Percentiles rank a stretch among this genome's conserved stretches.
Conservation (phyloP, 805 yeast species). For the Candida loeiensis region DNA sequence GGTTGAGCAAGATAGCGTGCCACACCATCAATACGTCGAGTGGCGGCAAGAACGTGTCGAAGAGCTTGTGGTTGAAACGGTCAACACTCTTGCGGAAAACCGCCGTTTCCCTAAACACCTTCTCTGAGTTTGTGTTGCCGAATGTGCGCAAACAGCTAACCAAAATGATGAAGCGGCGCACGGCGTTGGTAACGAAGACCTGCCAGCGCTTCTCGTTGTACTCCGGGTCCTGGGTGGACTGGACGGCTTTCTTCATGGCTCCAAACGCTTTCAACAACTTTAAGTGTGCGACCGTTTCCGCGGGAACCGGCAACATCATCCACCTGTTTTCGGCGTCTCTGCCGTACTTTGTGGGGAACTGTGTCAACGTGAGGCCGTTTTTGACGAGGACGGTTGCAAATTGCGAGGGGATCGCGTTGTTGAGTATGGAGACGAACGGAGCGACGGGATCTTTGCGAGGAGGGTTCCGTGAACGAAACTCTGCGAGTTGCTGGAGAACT, state of each 20-base stretch:
- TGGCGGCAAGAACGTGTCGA: conserved; percentile 15
- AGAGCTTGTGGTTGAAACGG: background rate
- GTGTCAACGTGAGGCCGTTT: no score
- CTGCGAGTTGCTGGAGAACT: no score
- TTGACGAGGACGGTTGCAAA: no score
- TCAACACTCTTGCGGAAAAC: background rate
- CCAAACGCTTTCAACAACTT: conserved; percentile 22
- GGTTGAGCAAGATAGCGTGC: conserved; percentile 21
- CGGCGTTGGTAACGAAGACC: conserved; percentile 21
- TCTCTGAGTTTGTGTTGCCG: background rate
- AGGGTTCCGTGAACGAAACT: no score
- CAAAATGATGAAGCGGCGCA: conserved; percentile 19
- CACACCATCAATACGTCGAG: conserved; percentile 23
- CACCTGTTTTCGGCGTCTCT: background rate
- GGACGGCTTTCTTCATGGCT: conserved; percentile 15
- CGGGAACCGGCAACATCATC: background rate
- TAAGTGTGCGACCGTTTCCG: conserved; percentile 21
- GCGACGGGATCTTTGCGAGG: no score
- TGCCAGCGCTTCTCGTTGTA: conserved; percentile 18
- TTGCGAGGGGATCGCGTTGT: no score
- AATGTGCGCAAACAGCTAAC: conserved; percentile 16
- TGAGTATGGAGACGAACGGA: no score
- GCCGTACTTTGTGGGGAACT: no score
- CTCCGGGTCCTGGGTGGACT: conserved; percentile 2
- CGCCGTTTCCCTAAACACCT: background rate